A percentile compares a stretch with the other conserved stretches of the same genome.
Conservation (phyloP, 176 grass and related monocot species). For the Typha latifolia region DNA sequence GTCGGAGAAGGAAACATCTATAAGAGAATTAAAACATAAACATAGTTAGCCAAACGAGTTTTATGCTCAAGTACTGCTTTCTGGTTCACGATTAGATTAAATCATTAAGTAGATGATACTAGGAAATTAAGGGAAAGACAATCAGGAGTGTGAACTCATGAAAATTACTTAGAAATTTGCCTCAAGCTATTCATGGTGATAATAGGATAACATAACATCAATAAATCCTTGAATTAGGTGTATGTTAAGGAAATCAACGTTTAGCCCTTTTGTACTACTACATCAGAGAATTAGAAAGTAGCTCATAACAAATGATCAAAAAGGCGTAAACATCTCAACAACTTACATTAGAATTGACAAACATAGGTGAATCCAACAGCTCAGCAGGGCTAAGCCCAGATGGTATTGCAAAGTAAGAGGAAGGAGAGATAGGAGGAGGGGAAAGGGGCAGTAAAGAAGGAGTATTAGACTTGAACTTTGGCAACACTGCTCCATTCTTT, state of each 20-base stretch:
- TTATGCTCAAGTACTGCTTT: too few species aligned
- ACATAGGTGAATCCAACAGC: conserved; percentile 24
- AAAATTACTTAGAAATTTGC: too few species aligned
- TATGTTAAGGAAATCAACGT: too few species aligned
- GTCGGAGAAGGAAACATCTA: conserved; percentile 32
- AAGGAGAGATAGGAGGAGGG: conserved; percentile 23
- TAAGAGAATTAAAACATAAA: neutral
- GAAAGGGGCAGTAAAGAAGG: conserved; percentile 27
- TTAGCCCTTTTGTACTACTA: too few species aligned
- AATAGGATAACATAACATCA: too few species aligned
- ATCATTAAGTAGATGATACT: neutral
- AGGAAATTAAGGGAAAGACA: too few species aligned
- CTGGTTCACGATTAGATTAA: neutral
- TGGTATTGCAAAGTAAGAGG: conserved; percentile 28
- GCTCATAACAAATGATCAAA: neutral
- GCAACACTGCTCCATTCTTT: conserved; percentile 6
- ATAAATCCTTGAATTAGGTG: too few species aligned
- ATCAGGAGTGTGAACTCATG: too few species aligned
- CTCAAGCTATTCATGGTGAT: too few species aligned
- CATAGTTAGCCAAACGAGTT: conserved; percentile 1
- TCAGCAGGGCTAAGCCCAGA: conserved; percentile 21
- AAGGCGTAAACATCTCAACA: neutral
- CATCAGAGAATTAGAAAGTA: neutral
- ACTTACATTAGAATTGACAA: conserved; percentile 25
- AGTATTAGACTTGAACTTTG: conserved; percentile 28